These are phyloP conservation scores for Phytophthora litchii DNA, from an alignment of 352 stramenopile genomes.

Conservation along the genomic window DNA sequence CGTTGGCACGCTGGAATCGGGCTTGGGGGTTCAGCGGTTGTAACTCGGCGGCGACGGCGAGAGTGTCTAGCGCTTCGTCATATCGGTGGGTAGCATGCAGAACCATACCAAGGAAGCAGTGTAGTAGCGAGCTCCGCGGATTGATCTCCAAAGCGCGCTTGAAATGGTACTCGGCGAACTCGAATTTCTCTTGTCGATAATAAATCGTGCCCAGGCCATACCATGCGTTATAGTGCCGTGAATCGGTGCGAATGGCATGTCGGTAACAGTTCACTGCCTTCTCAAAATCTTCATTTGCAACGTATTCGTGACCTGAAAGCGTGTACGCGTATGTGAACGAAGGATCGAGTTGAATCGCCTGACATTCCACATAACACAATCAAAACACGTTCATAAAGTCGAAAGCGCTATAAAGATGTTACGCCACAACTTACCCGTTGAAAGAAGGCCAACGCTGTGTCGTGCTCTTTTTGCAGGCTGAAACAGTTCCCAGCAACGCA, in stretches of 20 bases:
- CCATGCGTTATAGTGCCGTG: conserved; percentile 94
- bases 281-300: conserved; percentile 98
- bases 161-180: conserved; percentile 98
- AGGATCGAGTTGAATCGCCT: conserved; percentile 94
- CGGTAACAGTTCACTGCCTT: conserved; percentile 96
- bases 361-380: background rate
- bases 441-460: conserved; percentile 96
- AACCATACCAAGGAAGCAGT: conserved; percentile 96
- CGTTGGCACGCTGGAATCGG: conserved; percentile 94
- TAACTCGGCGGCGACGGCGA: conserved; percentile 87
- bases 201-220: conserved; percentile 95
- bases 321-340: conserved; percentile 98
- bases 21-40: conserved; percentile 94
- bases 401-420: conserved; percentile 1
- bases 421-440: conserved; percentile 65
- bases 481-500: conserved; percentile 98
- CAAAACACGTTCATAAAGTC: conserved; percentile 1
- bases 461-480: conserved; percentile 98
- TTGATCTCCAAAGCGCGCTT: conserved; percentile 94
- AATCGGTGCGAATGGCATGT: conserved; percentile 93
- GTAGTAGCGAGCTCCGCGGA: conserved; percentile 92
- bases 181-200: conserved; percentile 97
- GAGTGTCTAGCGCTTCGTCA: conserved; percentile 91
- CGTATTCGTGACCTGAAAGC: conserved; percentile 97
- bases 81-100: conserved; percentile 91